These are phyloP conservation scores for Silene coronaria DNA, from an alignment of 179 eudicot genomes.

Conservation along the genomic window DNA sequence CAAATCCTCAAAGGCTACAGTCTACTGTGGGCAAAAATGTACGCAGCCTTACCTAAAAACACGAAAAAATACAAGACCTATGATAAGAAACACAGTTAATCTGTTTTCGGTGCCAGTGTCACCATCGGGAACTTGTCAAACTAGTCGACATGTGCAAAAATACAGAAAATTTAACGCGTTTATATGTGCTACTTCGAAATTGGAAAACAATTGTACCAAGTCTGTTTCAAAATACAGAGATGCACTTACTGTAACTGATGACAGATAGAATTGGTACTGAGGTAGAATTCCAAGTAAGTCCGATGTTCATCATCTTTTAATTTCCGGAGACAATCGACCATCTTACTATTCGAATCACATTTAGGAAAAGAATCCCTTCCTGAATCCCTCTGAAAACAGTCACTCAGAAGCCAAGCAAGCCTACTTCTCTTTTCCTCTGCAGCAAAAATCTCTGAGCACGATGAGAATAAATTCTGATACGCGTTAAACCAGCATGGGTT, in stretches of 20 bases:
- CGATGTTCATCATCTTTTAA: slow-evolving; percentile 39
- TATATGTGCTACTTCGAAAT: too few species aligned
- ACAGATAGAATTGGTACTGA: slow-evolving; percentile 62
- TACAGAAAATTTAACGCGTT: too few species aligned
- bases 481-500: slow-evolving; percentile 59
- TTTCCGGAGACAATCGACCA: slow-evolving; percentile 46
- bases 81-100: too few species aligned
- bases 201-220: too few species aligned
- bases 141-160: too few species aligned
- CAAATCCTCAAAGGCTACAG: too few species aligned
- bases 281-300: slow-evolving; percentile 52
- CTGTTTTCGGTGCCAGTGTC: too few species aligned
- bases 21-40: too few species aligned
- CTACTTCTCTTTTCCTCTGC: slow-evolving; percentile 48
- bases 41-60: too few species aligned
- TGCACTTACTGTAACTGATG: slow-evolving; percentile 66
- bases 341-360: slow-evolving; percentile 36
- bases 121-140: too few species aligned
- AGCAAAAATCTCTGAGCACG: slow-evolving; percentile 58
- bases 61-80: too few species aligned
- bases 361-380: slow-evolving; percentile 56
- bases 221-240: too few species aligned
- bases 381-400: slow-evolving; percentile 62
- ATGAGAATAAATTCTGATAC: slow-evolving; percentile 44
- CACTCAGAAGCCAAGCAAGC: slow-evolving; percentile 73